Conservation (phyloP, 768 basidiomycete genomes). For the Kwoniella sp. region DNA sequence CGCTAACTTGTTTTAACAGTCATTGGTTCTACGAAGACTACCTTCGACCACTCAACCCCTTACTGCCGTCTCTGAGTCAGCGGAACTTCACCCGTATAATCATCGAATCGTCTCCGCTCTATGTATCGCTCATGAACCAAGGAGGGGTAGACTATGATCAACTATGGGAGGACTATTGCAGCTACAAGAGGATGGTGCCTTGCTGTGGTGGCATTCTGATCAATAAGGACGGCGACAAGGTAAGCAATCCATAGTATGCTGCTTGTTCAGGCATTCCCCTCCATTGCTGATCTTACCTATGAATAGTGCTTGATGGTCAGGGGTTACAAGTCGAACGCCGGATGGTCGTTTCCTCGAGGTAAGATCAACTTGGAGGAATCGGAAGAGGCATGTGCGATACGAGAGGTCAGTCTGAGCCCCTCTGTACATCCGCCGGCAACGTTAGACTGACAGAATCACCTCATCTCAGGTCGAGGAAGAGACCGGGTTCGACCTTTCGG, state of each 20-base stretch:
- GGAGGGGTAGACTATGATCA: conserved; percentile 40
- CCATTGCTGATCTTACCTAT: neutral
- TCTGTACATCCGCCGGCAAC: too few species aligned
- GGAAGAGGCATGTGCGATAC: conserved; percentile 77
- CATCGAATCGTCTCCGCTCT: conserved; percentile 64
- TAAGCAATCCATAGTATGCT: conserved; percentile 51
- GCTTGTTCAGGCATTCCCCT: too few species aligned
- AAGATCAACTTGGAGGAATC: conserved; percentile 97
- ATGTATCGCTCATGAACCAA: conserved; percentile 23
- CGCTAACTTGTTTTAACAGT: conserved; percentile 58
- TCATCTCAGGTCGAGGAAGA: conserved; percentile 82
- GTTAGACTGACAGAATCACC: too few species aligned
- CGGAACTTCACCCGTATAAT: conserved; percentile 92
- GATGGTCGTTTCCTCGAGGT: conserved; percentile 99
- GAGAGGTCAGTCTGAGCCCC: conserved; percentile 80
- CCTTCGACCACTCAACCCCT: conserved; percentile 84
- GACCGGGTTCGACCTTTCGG: conserved; percentile 78
- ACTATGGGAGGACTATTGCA: conserved; percentile 69
- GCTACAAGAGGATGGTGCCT: conserved; percentile 94
- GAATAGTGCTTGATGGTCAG: conserved; percentile 93
- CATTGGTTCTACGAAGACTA: conserved; percentile 99
- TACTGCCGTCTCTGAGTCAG: conserved; percentile 81
- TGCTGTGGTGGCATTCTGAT: conserved; percentile 98
- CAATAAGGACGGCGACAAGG: conserved; percentile 90
- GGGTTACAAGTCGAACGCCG: conserved; percentile 94